These are phyloP conservation scores for Geotrichum restrictum DNA, from an alignment of 1,139 yeast genomes.

Conservation along the genomic window DNA sequence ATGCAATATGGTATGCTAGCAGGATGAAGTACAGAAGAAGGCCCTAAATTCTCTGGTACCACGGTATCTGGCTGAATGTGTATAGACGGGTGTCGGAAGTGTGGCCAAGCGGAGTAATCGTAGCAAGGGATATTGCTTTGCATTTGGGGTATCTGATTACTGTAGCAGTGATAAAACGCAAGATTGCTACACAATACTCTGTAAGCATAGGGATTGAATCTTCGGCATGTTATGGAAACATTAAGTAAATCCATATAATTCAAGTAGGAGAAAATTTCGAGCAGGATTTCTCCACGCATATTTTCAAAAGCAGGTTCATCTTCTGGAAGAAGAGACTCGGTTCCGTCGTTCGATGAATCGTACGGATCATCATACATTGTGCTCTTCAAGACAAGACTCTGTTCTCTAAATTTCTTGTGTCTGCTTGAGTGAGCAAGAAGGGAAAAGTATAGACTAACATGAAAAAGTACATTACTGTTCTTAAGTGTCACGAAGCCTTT, in stretches of 20 bases:
- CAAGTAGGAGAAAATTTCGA: background rate
- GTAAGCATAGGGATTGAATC: background rate
- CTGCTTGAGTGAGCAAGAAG: no score
- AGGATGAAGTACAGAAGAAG: background rate
- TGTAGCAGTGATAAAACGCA: conserved; percentile 7
- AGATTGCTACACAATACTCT: background rate
- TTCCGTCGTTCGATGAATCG: no score
- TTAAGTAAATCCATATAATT: background rate
- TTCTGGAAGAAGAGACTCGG: no score
- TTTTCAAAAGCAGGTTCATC: background rate
- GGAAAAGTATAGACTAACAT: no score
- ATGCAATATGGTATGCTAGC: conserved; percentile 5
- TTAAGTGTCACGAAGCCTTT: no score
- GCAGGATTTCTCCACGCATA: background rate
- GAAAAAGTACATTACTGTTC: no score
- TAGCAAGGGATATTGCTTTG: background rate
- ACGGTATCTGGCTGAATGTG: conserved; percentile 6
- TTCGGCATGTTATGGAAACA: conserved; percentile 2
- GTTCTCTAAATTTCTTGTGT: no score
- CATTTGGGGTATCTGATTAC: conserved; percentile 1
- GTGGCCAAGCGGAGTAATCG: conserved; percentile 54
- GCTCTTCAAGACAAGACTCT: no score
- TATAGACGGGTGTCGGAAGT: conserved; percentile 67
- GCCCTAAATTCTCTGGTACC: background rate
- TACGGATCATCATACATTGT: no score